These are phyloP conservation scores for Logfia minima DNA, from an alignment of 129 eudicot species.

Conservation along the genomic window DNA sequence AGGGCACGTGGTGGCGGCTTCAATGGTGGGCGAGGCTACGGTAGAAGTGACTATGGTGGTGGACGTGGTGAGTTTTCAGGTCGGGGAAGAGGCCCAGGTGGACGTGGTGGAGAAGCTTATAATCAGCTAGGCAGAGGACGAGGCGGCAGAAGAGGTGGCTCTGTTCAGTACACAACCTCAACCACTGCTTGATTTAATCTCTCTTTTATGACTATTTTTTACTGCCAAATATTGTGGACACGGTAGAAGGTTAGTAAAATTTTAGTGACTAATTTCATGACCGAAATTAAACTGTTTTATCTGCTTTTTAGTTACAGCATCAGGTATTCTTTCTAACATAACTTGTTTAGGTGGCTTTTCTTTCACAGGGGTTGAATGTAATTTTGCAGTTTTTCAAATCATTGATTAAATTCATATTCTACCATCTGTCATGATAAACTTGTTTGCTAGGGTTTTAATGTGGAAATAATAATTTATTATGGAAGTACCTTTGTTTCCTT, in stretches of 20 bases:
- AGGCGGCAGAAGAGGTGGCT: conserved; percentile 48
- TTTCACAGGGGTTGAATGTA: conserved; percentile 30
- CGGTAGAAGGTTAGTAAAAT: conserved; percentile 31
- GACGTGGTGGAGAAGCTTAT: conserved; percentile 52
- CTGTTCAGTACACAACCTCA: conserved; percentile 34
- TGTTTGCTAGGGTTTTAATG: conserved; percentile 10
- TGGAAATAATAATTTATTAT: background rate
- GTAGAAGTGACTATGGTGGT: conserved; percentile 63
- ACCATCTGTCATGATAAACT: conserved; percentile 1
- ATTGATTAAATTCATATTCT: conserved; percentile 12
- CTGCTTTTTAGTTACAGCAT: conserved; percentile 34
- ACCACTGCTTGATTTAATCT: conserved; percentile 14
- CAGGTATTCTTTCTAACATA: conserved; percentile 51
- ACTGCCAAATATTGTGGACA: background rate
- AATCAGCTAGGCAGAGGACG: conserved; percentile 59
- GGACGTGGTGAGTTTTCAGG: conserved; percentile 56
- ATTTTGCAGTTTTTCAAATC: conserved; percentile 23
- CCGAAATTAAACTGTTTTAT: conserved; percentile 24
- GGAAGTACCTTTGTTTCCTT: background rate
- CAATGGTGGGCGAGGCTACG: conserved; percentile 58
- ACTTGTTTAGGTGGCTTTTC: conserved; percentile 29
- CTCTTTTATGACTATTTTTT: conserved; percentile 29
- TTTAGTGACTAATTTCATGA: conserved; percentile 31
- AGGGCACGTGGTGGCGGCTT: conserved; percentile 49
- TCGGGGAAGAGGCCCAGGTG: conserved; percentile 53